Evolutionary conservation across 352 stramenopile species (phyloP), one percentile per base, ranked within the genome.

Genomic region (Globisporangium acanthophoron): DNA sequence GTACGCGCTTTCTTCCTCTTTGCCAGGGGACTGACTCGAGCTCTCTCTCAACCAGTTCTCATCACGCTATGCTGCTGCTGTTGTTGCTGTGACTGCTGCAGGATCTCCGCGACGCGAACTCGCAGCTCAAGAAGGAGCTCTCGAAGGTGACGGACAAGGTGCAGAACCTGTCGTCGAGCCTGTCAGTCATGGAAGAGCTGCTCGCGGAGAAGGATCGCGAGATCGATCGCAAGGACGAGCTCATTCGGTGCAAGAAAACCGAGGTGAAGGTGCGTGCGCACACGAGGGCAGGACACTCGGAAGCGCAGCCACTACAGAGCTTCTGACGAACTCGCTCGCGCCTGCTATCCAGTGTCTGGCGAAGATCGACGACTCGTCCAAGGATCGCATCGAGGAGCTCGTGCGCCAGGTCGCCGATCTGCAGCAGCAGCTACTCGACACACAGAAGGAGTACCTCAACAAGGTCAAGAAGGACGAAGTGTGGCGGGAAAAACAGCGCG

Each of bases 401-500:
- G 76, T 87, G 54, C 78, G 76, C 9, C 78, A 92, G 47, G 78
- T 91, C 13, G 66, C 71, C 5, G 76, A 89, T 21, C 52, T 92
- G 15, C 83, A 91, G 57, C 70, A 78, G 46, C 76, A 92, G 56
- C 56, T 92, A 1, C 68, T 92, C n/a, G 80, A 91, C 40, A 79
- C 80, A 1, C 83, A 92, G 50, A 88, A 85, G 54, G 83, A 92
- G 33, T 90, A 89, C 54, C 67, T 92, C 15, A 74, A 80, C 48
- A 91, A 90, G 63, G 74, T 89, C 54, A 89, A 92, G 65, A 86
- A 80, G 43, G 80, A 90, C 54, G 80, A 89, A 49, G 53, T 79
- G 15, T 76, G 60, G 33, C 70, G 80, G 35, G 80, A 90, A 52
- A 90, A 88, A 65, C 76, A 87, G 59, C 76, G 78, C 11, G 54